Evolutionary conservation across 108 stramenopile species (phyloP), one percentile per base, ranked within the genome.

Genomic region (Pelagomonas calceolata): DNA sequence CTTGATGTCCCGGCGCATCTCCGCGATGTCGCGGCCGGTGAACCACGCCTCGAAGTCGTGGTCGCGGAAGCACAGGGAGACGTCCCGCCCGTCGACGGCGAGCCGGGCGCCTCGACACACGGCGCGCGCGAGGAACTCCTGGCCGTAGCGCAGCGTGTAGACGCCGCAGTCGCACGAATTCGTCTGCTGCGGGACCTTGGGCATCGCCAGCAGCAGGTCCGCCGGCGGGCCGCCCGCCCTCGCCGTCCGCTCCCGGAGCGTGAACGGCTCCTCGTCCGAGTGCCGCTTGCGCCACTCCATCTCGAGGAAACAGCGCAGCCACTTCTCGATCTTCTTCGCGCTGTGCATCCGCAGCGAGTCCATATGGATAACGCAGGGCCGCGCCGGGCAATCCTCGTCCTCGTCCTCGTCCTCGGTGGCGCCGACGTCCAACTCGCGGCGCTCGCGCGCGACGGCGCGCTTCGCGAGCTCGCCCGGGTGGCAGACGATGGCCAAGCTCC

Each of bases 131-230:
- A 73, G 39, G 63, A 72, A 18, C 71, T 31, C 71, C 78, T 80
- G 71, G 0, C 64, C 78, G 75, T 80, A 80, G 37, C 73, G 74
- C 29, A 80, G 71, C 30, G 76, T 66, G 76, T 80, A 86, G 14
- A 88, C 82, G 30, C 87, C 87, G 64, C 87, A 88, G 76, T 88
- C 87, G 63, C 82, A 86, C 30, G 79, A 66, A 65, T 88, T 88
- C 37, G 78, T 67, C 70, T 88, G 87, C 67, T 64, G 39, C 10
- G 85, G 87, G 16, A 81, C 80, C 0, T 69, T 34, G 15, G 84
- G 82, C 7, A 69, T 64, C 60, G 82, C 74, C 30, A 83, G 75
- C 32, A 85, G 86, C 36, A 88, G 63, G 16, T 71, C 69, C n/a
- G n/a, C n/a, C n/a, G n/a, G n/a, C n/a, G n/a, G n/a, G n/a, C n/a